These are phyloP conservation scores for Calonectria crousiana DNA, from an alignment of 2,329 filamentous ascomycete species.

Conservation along the genomic window DNA sequence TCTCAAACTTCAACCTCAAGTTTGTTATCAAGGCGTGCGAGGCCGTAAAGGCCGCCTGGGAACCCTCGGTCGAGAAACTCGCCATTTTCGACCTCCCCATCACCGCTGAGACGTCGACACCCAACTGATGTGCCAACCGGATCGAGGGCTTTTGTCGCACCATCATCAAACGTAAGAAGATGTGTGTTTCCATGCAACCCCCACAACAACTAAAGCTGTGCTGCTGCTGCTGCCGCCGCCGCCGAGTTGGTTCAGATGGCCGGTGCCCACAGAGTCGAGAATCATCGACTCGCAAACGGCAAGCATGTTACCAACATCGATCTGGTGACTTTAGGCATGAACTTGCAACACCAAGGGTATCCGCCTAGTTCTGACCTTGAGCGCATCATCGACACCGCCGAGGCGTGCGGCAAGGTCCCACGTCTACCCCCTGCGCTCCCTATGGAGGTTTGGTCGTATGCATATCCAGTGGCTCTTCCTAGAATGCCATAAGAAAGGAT, in stretches of 20 bases:
- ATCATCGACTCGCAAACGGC: constrained; percentile 90
- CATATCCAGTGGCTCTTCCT: constrained; percentile 91
- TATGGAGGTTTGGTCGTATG: constrained; percentile 95
- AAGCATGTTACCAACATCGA: constrained; percentile 97
- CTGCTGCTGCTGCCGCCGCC: constrained; percentile 85
- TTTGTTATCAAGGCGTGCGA: constrained; percentile 88
- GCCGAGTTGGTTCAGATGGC: constrained; percentile 97
- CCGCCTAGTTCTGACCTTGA: constrained; percentile 72
- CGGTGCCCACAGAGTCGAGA: constrained; percentile 93
- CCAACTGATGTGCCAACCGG: constrained; percentile 95
- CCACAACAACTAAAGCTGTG: constrained; percentile 88
- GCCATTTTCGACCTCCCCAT: constrained; percentile 98
- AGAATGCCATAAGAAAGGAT: constrained; percentile 92
- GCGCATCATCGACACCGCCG: constrained; percentile 84
- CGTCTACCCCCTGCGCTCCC: constrained; percentile 86
- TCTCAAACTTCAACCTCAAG: constrained; percentile 75
- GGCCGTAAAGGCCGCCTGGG: constrained; percentile 95
- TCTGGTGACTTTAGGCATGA: constrained; percentile 90
- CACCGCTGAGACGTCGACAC: constrained; percentile 93
- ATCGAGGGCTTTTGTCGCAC: constrained; percentile 94
- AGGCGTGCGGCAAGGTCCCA: constrained; percentile 95
- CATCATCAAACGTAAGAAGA: constrained; percentile 86
- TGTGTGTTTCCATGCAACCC: constrained; percentile 87
- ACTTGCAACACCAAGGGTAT: constrained; percentile 96
- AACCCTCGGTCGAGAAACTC: constrained; percentile 77